Evolutionary conservation across 108 stramenopile genomes (phyloP).

Genomic region (Fragilariopsis cylindrus): DNA sequence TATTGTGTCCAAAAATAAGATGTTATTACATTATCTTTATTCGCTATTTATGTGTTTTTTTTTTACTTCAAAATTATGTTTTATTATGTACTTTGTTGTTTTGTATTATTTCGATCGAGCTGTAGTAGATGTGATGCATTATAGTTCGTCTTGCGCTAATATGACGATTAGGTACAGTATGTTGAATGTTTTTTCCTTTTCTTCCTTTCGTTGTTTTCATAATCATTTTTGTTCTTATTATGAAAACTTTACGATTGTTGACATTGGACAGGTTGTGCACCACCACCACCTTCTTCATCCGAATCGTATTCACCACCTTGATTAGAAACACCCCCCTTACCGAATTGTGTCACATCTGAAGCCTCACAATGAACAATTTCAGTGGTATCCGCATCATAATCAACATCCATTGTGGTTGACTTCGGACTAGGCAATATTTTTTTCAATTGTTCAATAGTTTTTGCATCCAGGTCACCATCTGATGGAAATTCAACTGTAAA

Average conservation of each 20-base stretch:
- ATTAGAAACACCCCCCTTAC: conserved; percentile 69
- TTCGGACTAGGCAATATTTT: conserved; percentile 53
- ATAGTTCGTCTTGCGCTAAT: too few relatives aligned
- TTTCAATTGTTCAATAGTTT: conserved; percentile 53
- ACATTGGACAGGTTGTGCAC: conserved; percentile 76
- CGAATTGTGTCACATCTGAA: conserved; percentile 81
- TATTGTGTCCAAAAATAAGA: too few relatives aligned
- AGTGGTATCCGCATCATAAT: conserved; percentile 66
- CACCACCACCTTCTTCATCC: conserved; percentile 62
- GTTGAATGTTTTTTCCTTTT: too few relatives aligned
- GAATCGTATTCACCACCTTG: conserved; percentile 69
- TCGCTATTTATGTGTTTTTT: too few relatives aligned
- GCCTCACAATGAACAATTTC: conserved; percentile 79
- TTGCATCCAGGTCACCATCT: conserved; percentile 55
- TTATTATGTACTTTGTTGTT: too few relatives aligned
- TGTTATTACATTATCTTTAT: too few relatives aligned
- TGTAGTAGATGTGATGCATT: too few relatives aligned
- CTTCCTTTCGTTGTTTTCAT: too few relatives aligned
- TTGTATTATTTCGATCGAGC: too few relatives aligned
- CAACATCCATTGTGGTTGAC: conserved; percentile 50
- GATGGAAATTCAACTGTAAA: conserved; percentile 91
- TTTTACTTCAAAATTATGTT: too few relatives aligned
- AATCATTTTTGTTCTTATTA: too few relatives aligned
- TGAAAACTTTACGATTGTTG: conserved; percentile 68
- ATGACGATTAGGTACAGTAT: too few relatives aligned